phyloP scores from a whole-genome alignment of 495 filamentous ascomycete genomes.

The Penicillium salamii region DNA sequence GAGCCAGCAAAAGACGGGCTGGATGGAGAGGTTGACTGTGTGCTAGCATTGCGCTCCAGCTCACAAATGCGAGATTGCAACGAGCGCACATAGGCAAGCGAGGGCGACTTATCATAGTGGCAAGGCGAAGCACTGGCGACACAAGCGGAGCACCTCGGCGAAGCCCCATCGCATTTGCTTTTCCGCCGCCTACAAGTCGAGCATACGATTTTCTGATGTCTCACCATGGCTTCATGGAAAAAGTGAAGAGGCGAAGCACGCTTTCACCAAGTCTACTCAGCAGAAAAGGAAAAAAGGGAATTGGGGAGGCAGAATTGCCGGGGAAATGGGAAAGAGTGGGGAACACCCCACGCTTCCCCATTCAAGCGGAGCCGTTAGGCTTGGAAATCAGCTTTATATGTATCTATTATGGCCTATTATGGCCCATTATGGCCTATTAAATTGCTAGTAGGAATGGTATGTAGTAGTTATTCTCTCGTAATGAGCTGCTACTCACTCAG shows the following conservation, averaged over 20 bases:
- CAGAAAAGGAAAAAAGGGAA: background rate
- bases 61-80: conserved; percentile 8
- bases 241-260: background rate
- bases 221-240: background rate
- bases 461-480: background rate
- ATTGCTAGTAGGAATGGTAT: background rate
- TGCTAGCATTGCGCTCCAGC: background rate
- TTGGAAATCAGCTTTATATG: no score
- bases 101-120: conserved; percentile 14
- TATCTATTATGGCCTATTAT: no score
- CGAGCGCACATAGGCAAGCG: conserved; percentile 13
- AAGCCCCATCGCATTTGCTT: conserved; percentile 11
- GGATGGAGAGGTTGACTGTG: background rate
- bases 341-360: background rate
- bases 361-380: background rate
- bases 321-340: background rate
- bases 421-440: no score
- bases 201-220: conserved; percentile 8
- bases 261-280: background rate
- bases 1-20: background rate
- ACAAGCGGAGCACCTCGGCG: conserved; percentile 8
- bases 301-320: no score
- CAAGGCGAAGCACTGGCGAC: conserved; percentile 4
- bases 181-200: conserved; percentile 8
- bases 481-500: background rate